Conservation (phyloP, 441 rosid genomes). For the Populus hybrid region DNA sequence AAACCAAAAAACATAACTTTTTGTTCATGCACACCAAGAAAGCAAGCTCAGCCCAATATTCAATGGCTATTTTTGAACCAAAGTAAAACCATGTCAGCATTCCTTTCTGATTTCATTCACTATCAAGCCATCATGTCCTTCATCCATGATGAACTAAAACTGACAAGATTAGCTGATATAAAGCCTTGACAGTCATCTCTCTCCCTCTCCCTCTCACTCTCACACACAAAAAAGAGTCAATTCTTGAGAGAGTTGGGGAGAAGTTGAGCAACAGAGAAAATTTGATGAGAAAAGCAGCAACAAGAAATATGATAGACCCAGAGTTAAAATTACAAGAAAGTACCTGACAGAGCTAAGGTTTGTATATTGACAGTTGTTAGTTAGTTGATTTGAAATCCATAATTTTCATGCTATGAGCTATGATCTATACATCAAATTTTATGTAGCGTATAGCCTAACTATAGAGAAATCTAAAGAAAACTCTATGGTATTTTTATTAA, state of each 20-base stretch:
- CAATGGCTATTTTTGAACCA: background rate
- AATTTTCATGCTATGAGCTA: background rate
- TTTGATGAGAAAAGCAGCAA: background rate
- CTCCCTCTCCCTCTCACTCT: no score
- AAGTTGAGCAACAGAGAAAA: background rate
- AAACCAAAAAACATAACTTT: background rate
- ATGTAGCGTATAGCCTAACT: no score
- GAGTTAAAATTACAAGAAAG: background rate
- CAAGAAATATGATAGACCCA: background rate
- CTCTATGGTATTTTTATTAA: no score
- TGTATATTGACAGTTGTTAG: background rate
- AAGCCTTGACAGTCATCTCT: background rate
- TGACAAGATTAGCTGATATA: background rate
- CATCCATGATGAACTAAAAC: background rate
- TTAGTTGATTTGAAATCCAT: background rate
- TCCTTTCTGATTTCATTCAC: background rate
- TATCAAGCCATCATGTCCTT: background rate
- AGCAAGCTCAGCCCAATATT: background rate
- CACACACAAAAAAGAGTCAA: background rate
- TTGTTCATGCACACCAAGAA: background rate
- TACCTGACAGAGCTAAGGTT: background rate
- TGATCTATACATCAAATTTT: background rate
- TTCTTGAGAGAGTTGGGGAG: background rate
- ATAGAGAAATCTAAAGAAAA: no score
- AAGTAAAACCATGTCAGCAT: background rate